Evolutionary conservation across 140 eudicot genomes (phyloP), one percentile per base, ranked within the genome.

Genomic region (Senecio squalidus): DNA sequence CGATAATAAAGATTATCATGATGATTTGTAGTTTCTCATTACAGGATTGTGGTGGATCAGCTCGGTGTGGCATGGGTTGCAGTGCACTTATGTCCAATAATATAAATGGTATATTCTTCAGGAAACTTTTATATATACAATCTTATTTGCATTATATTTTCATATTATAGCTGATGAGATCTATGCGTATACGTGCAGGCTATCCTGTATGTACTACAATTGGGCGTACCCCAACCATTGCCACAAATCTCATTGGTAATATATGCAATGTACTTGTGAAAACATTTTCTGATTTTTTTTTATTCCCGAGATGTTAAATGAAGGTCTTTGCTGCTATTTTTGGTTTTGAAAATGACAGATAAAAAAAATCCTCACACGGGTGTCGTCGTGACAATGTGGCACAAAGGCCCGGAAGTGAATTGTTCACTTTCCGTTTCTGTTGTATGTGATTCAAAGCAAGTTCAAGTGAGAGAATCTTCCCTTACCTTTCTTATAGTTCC

Each of bases 21-120:
- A 22, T 58, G 28, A 62, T 38, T 56, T 39, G 25, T 48, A 9
- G 52, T 57, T 44, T 59, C 11, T 25, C 40, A 55, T 61, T 27
- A 60, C 59, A 88, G 96, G 86, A 71, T 34, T 88, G 96, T 78
- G 96, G 96, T 58, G 89, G 86, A 30, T 53, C 84, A 53, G 69
- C 82, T 53, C 83, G 55, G 38, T 88, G 96, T 73, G 96, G 96
- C 66, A 84, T 78, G 81, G 94, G 87, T 50, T 88, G 96, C 64
- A 84, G 87, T 80, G 96, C 94, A 63, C 83, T 83, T 53, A 80
- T 83, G 49, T 53, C 84, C 0, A 55, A 78, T 69, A 70, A 66
- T 27, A 21, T 72, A 55, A 70, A 66, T 25, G 96, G 96, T 87
- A 70, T 46, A 39, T 21, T n/a, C 10, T 70, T 40, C 18, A 20